Conservation (phyloP, 1,139 yeast species). For the Protomyces pachydermus region DNA sequence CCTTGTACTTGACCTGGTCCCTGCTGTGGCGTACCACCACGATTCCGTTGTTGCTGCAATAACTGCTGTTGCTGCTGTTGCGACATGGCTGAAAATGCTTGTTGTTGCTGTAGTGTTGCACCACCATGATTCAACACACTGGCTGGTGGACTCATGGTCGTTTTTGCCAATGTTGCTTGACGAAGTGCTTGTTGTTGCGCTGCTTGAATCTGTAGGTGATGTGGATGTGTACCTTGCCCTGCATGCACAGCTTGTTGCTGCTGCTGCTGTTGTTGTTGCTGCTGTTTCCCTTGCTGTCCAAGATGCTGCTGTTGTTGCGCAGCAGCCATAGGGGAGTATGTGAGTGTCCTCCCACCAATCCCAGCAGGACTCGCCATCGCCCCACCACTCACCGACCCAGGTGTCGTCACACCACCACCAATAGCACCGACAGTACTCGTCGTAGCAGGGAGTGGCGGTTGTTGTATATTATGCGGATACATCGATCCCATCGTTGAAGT, state of each 20-base stretch:
- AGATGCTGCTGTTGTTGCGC: background rate
- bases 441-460: too few relatives aligned
- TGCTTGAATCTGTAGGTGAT: constrained; percentile 2
- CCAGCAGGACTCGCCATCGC: too few relatives aligned
- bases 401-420: too few relatives aligned
- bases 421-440: too few relatives aligned
- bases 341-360: too few relatives aligned
- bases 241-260: background rate
- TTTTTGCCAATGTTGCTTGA: constrained; percentile 15
- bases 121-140: background rate
- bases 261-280: background rate
- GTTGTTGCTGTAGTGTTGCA: background rate
- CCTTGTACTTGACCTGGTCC: background rate
- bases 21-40: background rate
- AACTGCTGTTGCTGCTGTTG: background rate
- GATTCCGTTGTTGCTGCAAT: background rate
- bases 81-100: background rate
- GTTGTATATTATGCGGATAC: too few relatives aligned
- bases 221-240: background rate
- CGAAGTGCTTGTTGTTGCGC: constrained; percentile 27
- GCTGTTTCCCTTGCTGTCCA: constrained; percentile 1
- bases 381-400: too few relatives aligned
- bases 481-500: too few relatives aligned
- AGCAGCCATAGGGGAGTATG: background rate
- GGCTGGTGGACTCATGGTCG: background rate